phyloP scores from a whole-genome alignment of 495 filamentous ascomycete genomes.

The Penicillium canariense region DNA sequence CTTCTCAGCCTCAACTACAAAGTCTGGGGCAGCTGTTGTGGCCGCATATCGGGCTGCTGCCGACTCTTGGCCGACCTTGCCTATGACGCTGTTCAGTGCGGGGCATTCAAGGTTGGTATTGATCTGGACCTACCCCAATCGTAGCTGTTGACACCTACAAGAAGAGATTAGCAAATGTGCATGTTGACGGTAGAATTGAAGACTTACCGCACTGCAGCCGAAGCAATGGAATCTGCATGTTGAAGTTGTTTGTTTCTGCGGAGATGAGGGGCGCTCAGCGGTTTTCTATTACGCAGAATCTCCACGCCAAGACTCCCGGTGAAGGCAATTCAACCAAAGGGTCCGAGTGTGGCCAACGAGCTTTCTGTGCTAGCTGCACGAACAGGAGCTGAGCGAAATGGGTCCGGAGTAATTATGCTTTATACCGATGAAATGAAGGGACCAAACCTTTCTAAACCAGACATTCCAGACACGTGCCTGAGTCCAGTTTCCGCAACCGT shows the following conservation, averaged over 20 bases:
- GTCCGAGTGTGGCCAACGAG: slow-evolving; percentile 4
- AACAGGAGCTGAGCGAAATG: neutral
- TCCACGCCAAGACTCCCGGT: slow-evolving; percentile 29
- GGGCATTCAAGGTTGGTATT: slow-evolving; percentile 15
- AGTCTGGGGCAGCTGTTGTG: slow-evolving; percentile 65
- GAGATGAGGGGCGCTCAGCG: slow-evolving; percentile 15
- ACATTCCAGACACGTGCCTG: neutral
- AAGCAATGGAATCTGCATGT: slow-evolving; percentile 80
- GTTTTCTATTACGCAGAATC: slow-evolving; percentile 24
- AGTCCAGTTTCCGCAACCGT: slow-evolving; percentile 2
- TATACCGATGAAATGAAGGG: neutral
- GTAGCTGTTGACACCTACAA: slow-evolving; percentile 85
- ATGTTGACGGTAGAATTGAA: neutral
- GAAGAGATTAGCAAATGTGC: slow-evolving; percentile 1
- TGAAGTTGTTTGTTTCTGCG: slow-evolving; percentile 25
- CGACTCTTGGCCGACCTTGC: slow-evolving; percentile 74
- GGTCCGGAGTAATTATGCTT: neutral
- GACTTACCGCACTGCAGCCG: slow-evolving; percentile 84
- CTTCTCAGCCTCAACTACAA: slow-evolving; percentile 74
- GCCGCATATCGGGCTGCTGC: slow-evolving; percentile 73
- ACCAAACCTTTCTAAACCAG: neutral
- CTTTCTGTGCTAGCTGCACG: neutral
- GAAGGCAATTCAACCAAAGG: slow-evolving; percentile 10
- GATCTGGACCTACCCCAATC: slow-evolving; percentile 73
- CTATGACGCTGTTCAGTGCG: slow-evolving; percentile 40